Evolutionary conservation across 345 rosid species (phyloP).

Genomic region (Murraya paniculata): DNA sequence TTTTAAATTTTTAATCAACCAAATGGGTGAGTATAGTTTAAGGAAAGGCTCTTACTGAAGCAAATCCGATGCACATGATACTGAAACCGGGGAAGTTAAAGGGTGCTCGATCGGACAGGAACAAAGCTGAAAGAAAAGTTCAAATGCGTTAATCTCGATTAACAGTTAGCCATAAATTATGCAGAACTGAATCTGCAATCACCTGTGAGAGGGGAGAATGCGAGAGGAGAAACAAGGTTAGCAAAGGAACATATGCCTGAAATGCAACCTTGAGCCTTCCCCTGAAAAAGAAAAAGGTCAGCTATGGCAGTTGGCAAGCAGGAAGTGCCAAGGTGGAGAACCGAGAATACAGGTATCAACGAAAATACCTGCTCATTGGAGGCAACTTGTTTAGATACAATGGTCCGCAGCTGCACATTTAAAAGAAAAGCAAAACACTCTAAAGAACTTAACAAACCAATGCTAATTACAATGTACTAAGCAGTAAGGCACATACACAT

Average conservation of each 20-base stretch:
- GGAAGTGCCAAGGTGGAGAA: background rate
- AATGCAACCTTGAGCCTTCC: conserved; percentile 89
- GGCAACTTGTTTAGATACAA: conserved; percentile 86
- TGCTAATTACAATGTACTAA: background rate
- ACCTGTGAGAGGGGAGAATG: conserved; percentile 89
- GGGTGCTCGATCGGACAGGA: conserved; percentile 80
- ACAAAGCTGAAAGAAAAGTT: conserved; percentile 53
- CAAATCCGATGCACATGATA: conserved; percentile 68
- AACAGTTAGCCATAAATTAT: background rate
- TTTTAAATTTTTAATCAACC: background rate
- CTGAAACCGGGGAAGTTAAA: conserved; percentile 90
- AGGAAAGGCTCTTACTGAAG: conserved; percentile 43
- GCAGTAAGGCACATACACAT: conserved; percentile 53
- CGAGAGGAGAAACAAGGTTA: conserved; percentile 63
- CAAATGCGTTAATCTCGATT: conserved; percentile 8
- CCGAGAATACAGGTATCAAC: background rate
- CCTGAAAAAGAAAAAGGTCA: conserved; percentile 37
- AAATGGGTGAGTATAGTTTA: background rate
- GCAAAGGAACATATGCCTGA: conserved; percentile 81
- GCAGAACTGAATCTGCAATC: background rate
- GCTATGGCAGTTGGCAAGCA: background rate
- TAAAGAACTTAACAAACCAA: background rate
- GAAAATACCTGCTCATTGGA: conserved; percentile 64
- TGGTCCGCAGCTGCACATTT: conserved; percentile 66
- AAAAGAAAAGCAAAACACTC: background rate